Base-by-base conservation (phyloP, 495 filamentous ascomycete genomes). In the Aspergillus haitiensis region DNA sequence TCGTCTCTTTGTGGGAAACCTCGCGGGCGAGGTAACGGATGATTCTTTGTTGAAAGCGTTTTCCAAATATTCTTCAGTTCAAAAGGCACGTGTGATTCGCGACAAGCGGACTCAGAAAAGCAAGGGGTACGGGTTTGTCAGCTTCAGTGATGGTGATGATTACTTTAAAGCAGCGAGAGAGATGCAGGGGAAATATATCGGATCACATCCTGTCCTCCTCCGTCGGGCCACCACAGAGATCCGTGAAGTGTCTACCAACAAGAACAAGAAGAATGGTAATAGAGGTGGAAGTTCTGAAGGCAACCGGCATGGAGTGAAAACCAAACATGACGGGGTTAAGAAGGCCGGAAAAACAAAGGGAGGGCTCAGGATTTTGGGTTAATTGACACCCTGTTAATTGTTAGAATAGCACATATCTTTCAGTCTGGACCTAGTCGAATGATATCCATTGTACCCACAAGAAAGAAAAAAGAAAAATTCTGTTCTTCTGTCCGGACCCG, bases 111-210 rank as follows among this genome's bases (percentile, higher is more conserved):
- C 93, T 4, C 93, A 88, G 53, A 98, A 98, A 79, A 92, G 88
- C 65, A 94, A 93, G 70, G 93, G 94, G 0, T 98, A 89, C 72
- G 95, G 94, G 2, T 98, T 98, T 65, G 91, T 98, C 56, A 93
- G 90, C 71, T 98, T 98, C 75, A 89, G 86, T 61, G 89, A 97
- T 69, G 89, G 92, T 5, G 94, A 98, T 66, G 92, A 97, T 67
- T 97, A 93, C 73, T 98, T 98, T 79, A 81, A 86, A 55, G 93
- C 94, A 0, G 93, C 90, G 62, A 88, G 92, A 75, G 95, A 98
- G 75, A 98, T 98, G 95, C 87, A 97, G 71, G 92, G 93, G 48
- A 98, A 98, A 78, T 98, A 98, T 70, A 98, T 98, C 71, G 94
- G 95, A 40, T 96, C 91, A 67, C 94, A 98, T 73, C 94, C 94